Base-by-base conservation (phyloP, 2,329 filamentous ascomycete species). In the Biscogniauxia marginata region DNA sequence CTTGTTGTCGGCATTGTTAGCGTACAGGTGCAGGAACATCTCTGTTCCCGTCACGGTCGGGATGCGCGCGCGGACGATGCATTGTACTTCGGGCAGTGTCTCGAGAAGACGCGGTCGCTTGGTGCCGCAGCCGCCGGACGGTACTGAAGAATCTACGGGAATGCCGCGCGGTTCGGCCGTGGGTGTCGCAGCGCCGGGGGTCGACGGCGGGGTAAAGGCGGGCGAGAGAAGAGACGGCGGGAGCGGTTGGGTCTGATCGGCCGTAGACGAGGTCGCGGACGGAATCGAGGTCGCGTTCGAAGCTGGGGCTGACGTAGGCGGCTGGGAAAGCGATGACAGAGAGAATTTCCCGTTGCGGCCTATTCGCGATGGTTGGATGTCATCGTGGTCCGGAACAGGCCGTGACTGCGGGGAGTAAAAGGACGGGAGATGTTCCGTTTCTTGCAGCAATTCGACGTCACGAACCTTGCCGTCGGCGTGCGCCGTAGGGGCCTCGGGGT, bases 21-120 rank as follows among this genome's bases (percentile, higher is more conserved):
- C 87, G 76, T 99, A 99, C 0, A 98, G 79, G 70, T 99, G 93
- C 51, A 99, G 76, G 74, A 96, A 99, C 92, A 99, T 98, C 74
- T 99, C 93, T 9, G 92, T 90, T 3, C 93, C 93, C 0, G 84
- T 86, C 2, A 91, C 93, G 0, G 93, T 98, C 0, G 95, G 95
- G 66, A 99, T 99, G 53, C 95, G 88, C 18, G 95, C 95, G 63
- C 95, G 89, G 49, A 98, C 95, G 62, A 96, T 86, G 76, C 95
- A 99, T 71, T 91, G 87, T n/a, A 99, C 93, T 21, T 89, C 76
- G 7, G 93, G 95, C 1, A 98, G 79, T 13, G 80, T 84, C 63
- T 88, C 80, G 6, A 97, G 83, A 20, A 96, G 79, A 57, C 84
- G 86, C 0, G 91, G 91, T 25, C 83, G 79, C 70, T 86, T 87